Conservation (phyloP, 106 monocot species). For the Acorus calamus region DNA sequence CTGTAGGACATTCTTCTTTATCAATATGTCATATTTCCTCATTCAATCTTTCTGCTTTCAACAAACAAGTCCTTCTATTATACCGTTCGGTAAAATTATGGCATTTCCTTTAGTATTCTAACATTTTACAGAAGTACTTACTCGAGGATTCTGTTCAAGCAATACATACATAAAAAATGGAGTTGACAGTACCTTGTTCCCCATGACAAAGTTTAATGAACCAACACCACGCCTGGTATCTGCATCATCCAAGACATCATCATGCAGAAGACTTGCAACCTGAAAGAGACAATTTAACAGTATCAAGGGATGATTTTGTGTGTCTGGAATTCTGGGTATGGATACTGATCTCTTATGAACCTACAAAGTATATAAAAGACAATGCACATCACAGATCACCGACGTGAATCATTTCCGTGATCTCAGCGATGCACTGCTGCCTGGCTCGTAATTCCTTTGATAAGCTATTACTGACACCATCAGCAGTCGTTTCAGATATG, state of each 20-base stretch:
- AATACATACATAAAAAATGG: background rate
- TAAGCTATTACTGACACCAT: constrained; percentile 24
- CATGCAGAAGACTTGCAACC: constrained; percentile 98
- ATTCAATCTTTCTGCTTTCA: too few relatives aligned
- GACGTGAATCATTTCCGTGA: constrained; percentile 99
- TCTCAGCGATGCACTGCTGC: constrained; percentile 81
- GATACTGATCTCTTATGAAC: too few relatives aligned
- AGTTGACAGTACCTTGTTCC: constrained; percentile 59
- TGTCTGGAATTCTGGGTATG: too few relatives aligned
- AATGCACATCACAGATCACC: constrained; percentile 1
- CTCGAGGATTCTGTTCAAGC: too few relatives aligned
- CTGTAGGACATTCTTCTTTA: too few relatives aligned
- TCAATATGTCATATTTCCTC: too few relatives aligned
- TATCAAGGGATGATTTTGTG: background rate
- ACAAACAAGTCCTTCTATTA: too few relatives aligned
- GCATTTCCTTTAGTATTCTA: too few relatives aligned
- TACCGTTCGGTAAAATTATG: too few relatives aligned
- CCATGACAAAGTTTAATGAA: constrained; percentile 91
- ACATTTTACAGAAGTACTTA: too few relatives aligned
- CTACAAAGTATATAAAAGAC: background rate
- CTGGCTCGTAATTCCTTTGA: constrained; percentile 49
- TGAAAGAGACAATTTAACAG: constrained; percentile 1
- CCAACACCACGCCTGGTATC: constrained; percentile 81
- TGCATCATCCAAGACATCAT: constrained; percentile 98
- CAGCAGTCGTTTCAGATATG: constrained; percentile 25